Base-by-base conservation (phyloP, 495 filamentous ascomycete species). In the Elaphomyces granulatus region DNA sequence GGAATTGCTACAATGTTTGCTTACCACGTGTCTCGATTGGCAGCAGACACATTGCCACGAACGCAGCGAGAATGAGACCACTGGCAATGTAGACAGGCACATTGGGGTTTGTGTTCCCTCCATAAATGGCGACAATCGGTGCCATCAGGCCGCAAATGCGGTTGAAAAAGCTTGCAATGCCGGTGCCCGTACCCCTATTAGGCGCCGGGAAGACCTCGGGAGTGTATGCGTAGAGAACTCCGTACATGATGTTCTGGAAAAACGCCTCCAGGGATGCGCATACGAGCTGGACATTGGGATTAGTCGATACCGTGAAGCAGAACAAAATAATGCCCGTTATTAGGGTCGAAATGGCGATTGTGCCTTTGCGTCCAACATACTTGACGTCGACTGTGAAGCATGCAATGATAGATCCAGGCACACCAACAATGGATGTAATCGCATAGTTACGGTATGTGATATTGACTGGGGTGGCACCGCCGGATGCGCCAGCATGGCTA, bases 181-280 rank as follows among this genome's bases (percentile, higher is more conserved):
- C 74, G 3, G 68, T 72, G 3, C 67, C 74, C 1, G 71, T 75
- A 10, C 74, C 74, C 19, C 74, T 63, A 49, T 68, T 66, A 0
- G 70, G 69, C 10, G 70, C 70, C 0, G 74, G 71, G 56, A 77
- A 75, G 10, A 75, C 70, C 44, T 77, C 74, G 1, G 74, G 74
- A 0, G 74, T 77, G 49, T 74, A 74, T 28, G 69, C 69, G 48
- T 75, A 77, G 6, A 78, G 55, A 2, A 76, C 72, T 15, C 72
- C 72, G 45, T 76, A 77, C 72, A 74, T 74, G 53, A 75, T 70
- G 48, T 76, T 76, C 54, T 76, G 71, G 64, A 73, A 74, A 53
- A 77, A 71, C 20, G 69, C 65, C 42, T 73, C 68, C 15, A 73
- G 56, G 35, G 64, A 70, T 20, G 52, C 61, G 54, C 71, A 75